Percentiles rank a stretch among this genome's conserved stretches.
Conservation (phyloP, 192 early-diverging fungal species). For the Piromyces finnis region DNA sequence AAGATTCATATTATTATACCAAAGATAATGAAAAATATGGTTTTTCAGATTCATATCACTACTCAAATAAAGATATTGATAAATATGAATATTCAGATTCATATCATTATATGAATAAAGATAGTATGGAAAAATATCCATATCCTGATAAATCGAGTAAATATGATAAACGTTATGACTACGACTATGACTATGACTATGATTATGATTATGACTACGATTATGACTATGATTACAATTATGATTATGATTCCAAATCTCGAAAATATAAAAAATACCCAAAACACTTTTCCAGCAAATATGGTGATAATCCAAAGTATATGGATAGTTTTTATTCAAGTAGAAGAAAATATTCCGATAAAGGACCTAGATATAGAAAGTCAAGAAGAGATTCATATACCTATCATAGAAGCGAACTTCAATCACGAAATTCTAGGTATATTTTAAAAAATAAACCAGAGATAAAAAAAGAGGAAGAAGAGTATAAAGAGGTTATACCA, state of each 20-base stretch:
- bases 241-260: not conserved
- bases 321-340: not conserved
- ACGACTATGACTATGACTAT: not conserved
- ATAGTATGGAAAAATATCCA: not conserved
- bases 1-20: not conserved
- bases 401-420: not conserved
- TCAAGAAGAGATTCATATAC: not conserved
- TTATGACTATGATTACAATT: not conserved
- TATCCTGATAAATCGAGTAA: not conserved
- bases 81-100: not conserved
- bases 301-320: not conserved
- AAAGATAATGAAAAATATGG: not conserved
- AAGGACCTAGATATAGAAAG: not conserved
- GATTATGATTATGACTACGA: not conserved
- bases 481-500: not conserved
- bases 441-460: not conserved
- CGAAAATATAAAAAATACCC: not conserved
- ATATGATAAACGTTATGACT: not conserved
- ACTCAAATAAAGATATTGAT: not conserved
- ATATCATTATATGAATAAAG: not conserved
- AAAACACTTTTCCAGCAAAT: not conserved
- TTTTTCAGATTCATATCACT: not conserved
- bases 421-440: not conserved
- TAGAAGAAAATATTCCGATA: not conserved
- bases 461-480: not conserved